These are phyloP conservation scores for Calycina herbarum DNA, from an alignment of 2,329 filamentous ascomycete species.

Conservation along the genomic window DNA sequence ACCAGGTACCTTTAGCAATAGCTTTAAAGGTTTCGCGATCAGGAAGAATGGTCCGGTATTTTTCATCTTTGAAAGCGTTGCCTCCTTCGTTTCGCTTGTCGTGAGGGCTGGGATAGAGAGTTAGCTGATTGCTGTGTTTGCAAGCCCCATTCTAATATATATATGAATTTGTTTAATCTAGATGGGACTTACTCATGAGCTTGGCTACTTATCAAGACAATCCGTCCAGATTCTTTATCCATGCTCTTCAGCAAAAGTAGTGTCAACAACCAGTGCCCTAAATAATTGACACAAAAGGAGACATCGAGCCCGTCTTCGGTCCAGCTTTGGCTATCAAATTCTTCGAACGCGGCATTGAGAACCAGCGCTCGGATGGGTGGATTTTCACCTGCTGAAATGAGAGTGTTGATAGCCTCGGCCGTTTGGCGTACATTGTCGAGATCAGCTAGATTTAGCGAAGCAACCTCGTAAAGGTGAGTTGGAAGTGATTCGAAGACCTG, in stretches of 20 bases:
- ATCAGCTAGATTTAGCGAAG: constrained; percentile 14
- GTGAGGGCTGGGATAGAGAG: constrained; percentile 6
- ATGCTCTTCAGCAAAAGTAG: constrained; percentile 39
- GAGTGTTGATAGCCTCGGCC: constrained; percentile 25
- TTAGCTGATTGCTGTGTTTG: constrained; percentile 20
- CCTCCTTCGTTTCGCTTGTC: constrained; percentile 9
- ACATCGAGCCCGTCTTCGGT: constrained; percentile 39
- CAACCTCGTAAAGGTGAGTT: constrained; percentile 8
- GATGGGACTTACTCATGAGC: constrained; percentile 33
- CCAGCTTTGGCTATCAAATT: constrained; percentile 30
- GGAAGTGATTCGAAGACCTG: neutral
- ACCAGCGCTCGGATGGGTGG: constrained; percentile 28
- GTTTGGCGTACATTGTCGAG: constrained; percentile 17
- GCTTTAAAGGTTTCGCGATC: constrained; percentile 1
- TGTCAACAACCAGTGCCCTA: constrained; percentile 39
- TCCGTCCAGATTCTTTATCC: constrained; percentile 36
- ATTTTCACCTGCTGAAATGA: constrained; percentile 22
- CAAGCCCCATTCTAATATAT: neutral
- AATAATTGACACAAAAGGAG: constrained; percentile 38
- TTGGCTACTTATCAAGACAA: constrained; percentile 39
- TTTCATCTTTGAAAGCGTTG: constrained; percentile 10
- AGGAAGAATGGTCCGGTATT: constrained; percentile 9
- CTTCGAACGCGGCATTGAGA: constrained; percentile 29
- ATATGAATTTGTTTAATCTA: neutral
- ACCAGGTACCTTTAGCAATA: constrained; percentile 14